Percentiles rank a stretch among this genome's conserved stretches.
phyloP scores from a whole-genome alignment of 2,329 filamentous ascomycete species.

The Paracorniculantispora psalliotae region DNA sequence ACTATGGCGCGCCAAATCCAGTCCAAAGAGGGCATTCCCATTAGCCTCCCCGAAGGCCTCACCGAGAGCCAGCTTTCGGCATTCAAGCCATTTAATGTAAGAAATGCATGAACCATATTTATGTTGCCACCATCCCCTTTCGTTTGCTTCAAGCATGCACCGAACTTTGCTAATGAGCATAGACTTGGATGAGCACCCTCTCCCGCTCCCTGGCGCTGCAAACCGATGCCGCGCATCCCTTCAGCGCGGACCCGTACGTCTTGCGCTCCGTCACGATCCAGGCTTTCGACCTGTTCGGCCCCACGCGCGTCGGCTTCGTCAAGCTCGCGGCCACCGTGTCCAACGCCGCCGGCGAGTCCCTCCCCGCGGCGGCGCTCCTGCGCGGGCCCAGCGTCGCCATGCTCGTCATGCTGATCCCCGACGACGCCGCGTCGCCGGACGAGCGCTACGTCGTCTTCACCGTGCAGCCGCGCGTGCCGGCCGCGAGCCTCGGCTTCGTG shows the following conservation, averaged over 20 bases:
- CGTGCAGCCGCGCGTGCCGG: slow-evolving; percentile 53
- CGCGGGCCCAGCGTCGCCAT: slow-evolving; percentile 58
- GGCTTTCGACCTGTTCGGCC: slow-evolving; percentile 48
- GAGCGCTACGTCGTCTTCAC: slow-evolving; percentile 56
- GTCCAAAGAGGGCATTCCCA: slow-evolving; percentile 29
- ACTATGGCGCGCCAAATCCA: slow-evolving; percentile 6
- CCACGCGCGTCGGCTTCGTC: slow-evolving; percentile 48
- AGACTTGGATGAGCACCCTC: slow-evolving; percentile 48
- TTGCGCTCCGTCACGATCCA: slow-evolving; percentile 49
- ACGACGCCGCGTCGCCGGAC: slow-evolving; percentile 35
- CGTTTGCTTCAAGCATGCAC: background rate
- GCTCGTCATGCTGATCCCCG: slow-evolving; percentile 51
- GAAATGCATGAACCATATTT: background rate
- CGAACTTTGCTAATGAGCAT: background rate
- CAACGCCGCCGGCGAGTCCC: slow-evolving; percentile 42
- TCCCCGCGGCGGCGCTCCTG: slow-evolving; percentile 53
- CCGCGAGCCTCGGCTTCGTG: slow-evolving; percentile 48
- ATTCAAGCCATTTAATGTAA: slow-evolving; percentile 49
- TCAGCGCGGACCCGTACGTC: slow-evolving; percentile 48
- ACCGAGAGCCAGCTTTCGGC: slow-evolving; percentile 38
- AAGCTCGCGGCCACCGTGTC: slow-evolving; percentile 47
- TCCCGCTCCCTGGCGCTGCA: slow-evolving; percentile 44
- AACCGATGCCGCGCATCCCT: slow-evolving; percentile 40
- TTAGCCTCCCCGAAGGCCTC: slow-evolving; percentile 41
- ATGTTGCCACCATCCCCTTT: background rate